phyloP scores from a whole-genome alignment of 345 rosid genomes.

The Hibiscus tridactylites region DNA sequence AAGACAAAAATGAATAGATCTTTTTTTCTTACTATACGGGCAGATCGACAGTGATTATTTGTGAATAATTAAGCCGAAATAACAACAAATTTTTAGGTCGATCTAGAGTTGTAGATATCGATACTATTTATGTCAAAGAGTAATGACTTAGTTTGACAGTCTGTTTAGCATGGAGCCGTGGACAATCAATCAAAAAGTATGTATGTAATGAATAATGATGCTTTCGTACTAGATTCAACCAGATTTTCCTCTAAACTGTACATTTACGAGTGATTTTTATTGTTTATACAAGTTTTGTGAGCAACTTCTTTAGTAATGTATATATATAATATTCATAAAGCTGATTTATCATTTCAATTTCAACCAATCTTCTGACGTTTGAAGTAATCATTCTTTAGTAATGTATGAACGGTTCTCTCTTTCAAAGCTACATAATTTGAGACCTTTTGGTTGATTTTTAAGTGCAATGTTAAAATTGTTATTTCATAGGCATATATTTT shows the following conservation, averaged over 20 bases:
- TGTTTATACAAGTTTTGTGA: too few species aligned
- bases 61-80: not conserved
- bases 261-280: not conserved
- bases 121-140: not conserved
- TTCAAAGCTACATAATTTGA: not conserved
- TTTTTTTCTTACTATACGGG: not conserved
- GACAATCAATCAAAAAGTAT: not conserved
- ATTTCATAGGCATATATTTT: not conserved
- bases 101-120: not conserved
- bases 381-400: not conserved
- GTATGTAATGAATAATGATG: too few species aligned
- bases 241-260: not conserved
- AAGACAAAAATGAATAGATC: not conserved
- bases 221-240: not conserved
- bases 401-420: not conserved
- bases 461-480: not conserved
- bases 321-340: not conserved
- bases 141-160: not conserved
- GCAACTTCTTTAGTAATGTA: not conserved
- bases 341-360: not conserved
- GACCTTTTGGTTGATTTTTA: not conserved
- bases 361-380: not conserved
- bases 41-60: not conserved
- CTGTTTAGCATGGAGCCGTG: not conserved
- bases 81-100: not conserved